Evolutionary conservation across 1,284 basidiomycete species (phyloP).

Genomic region (Cryptococcus amylolentus): DNA sequence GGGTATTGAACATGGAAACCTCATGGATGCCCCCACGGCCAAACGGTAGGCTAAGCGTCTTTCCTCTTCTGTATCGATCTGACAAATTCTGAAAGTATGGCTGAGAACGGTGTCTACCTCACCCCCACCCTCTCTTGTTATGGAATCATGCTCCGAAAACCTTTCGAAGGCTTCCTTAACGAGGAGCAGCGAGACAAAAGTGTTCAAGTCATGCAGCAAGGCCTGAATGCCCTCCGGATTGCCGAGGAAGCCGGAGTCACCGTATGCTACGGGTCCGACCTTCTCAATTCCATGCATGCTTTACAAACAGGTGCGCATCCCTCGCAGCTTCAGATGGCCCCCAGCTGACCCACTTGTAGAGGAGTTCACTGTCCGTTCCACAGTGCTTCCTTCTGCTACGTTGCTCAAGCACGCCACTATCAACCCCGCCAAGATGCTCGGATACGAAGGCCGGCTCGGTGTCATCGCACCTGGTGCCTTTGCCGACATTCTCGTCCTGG

Average conservation of each 20-base stretch:
- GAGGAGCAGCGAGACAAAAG: background rate
- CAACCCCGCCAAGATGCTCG: conserved; percentile 50
- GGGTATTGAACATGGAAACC: conserved; percentile 55
- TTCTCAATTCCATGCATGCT: conserved; percentile 18
- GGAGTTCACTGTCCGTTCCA: conserved; percentile 50
- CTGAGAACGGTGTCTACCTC: conserved; percentile 49
- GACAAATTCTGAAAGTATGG: conserved; percentile 32
- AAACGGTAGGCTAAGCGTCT: background rate
- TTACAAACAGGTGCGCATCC: background rate
- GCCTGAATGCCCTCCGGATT: conserved; percentile 23
- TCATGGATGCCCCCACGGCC: conserved; percentile 23
- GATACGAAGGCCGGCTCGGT: conserved; percentile 48
- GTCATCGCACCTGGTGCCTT: conserved; percentile 47
- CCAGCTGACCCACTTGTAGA: background rate
- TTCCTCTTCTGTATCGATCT: background rate
- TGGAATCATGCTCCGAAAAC: conserved; percentile 53
- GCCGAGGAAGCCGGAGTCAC: conserved; percentile 32
- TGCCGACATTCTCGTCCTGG: conserved; percentile 53
- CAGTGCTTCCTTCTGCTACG: conserved; percentile 46
- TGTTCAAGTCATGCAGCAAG: conserved; percentile 31
- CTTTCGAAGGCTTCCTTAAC: conserved; percentile 12
- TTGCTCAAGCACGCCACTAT: conserved; percentile 54
- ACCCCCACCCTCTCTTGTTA: conserved; percentile 54
- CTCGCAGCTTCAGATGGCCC: background rate
- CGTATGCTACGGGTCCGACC: conserved; percentile 30